Conservation (phyloP, 75 land plant genomes). For the Azolla pinnata region DNA sequence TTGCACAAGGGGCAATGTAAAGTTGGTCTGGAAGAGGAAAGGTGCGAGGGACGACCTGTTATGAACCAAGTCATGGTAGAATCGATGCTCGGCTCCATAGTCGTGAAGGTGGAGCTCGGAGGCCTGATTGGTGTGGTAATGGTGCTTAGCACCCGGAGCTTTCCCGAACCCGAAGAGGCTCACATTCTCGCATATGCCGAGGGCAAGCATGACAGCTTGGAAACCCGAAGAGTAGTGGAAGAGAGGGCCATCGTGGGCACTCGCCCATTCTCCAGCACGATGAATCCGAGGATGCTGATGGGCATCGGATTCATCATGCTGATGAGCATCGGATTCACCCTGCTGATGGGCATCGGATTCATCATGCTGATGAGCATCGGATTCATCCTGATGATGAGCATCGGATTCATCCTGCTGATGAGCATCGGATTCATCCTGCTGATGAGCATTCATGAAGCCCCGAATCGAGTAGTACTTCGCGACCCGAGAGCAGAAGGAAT, state of each 20-base stretch:
- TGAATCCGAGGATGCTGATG: slow-evolving; percentile 7
- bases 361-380: no score
- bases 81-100: slow-evolving; percentile 75
- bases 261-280: slow-evolving; percentile 46
- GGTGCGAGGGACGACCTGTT: no score
- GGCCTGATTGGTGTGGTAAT: slow-evolving; percentile 78
- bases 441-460: slow-evolving; percentile 55
- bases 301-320: no score
- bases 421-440: no score
- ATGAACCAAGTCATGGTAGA: no score
- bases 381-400: no score
- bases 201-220: slow-evolving; percentile 83
- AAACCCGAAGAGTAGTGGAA: slow-evolving; percentile 96
- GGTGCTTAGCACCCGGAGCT: slow-evolving; percentile 53
- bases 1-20: no score
- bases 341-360: no score
- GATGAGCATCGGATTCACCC: no score
- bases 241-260: slow-evolving; percentile 44
- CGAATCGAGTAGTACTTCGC: slow-evolving; percentile 80
- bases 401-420: no score
- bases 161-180: slow-evolving; percentile 89
- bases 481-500: slow-evolving; percentile 49
- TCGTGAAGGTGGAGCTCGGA: slow-evolving; percentile 78
- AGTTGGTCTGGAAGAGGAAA: no score
- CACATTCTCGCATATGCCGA: slow-evolving; percentile 69